These are phyloP conservation scores for Daphne laureola DNA, from an alignment of 441 rosid genomes.

Conservation along the genomic window DNA sequence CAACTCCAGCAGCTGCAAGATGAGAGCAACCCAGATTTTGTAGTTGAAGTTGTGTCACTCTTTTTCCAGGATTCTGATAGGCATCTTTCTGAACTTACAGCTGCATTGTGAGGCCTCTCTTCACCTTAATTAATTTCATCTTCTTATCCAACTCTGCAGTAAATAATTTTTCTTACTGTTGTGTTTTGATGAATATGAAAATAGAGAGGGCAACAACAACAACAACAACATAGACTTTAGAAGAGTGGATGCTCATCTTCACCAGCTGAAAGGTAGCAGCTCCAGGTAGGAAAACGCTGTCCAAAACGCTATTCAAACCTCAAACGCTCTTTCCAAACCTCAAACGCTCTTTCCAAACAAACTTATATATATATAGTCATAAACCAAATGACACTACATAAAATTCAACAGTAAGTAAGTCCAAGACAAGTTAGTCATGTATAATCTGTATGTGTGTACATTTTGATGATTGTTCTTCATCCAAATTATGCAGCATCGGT, in stretches of 20 bases:
- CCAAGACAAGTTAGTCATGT: neutral
- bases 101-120: slow-evolving; percentile 32
- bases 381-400: neutral
- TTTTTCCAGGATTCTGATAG: slow-evolving; percentile 60
- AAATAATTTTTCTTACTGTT: neutral
- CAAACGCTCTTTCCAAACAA: no score
- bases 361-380: neutral
- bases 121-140: neutral
- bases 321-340: no score
- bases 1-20: slow-evolving; percentile 63
- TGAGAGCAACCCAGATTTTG: slow-evolving; percentile 68
- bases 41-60: slow-evolving; percentile 55
- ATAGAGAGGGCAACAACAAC: slow-evolving; percentile 38
- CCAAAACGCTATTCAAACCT: neutral
- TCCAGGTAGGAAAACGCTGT: slow-evolving; percentile 38
- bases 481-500: slow-evolving; percentile 39
- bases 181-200: neutral
- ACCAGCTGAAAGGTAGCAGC: slow-evolving; percentile 72
- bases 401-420: neutral
- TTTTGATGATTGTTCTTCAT: neutral
- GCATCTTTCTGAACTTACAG: slow-evolving; percentile 48
- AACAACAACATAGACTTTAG: slow-evolving; percentile 41
- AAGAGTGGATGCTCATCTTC: slow-evolving; percentile 55
- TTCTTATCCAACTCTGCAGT: neutral
- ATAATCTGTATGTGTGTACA: slow-evolving; percentile 11